These are phyloP conservation scores for Capsicum rhomboideum DNA, from an alignment of 257 asterid genomes.

Conservation along the genomic window DNA sequence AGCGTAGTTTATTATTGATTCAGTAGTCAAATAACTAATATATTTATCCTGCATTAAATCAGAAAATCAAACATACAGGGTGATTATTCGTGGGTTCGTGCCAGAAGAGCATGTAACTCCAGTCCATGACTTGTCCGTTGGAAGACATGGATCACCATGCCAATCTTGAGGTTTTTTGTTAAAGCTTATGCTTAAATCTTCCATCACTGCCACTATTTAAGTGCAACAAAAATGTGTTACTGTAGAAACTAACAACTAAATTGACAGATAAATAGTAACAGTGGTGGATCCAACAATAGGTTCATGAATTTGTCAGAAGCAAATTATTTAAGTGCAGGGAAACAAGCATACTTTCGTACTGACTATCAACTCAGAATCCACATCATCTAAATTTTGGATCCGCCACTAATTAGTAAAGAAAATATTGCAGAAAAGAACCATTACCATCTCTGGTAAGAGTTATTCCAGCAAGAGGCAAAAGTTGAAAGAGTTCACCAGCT, in stretches of 20 bases:
- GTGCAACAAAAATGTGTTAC: not conserved
- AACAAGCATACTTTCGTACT: not conserved
- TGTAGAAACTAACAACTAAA: not conserved
- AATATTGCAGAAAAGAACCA: not conserved
- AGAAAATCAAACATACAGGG: conserved; percentile 44
- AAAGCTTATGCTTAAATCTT: conserved; percentile 28
- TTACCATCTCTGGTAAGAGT: conserved; percentile 77
- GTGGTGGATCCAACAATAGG: no score
- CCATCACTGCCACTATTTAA: conserved; percentile 55
- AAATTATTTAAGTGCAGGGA: no score
- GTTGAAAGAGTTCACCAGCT: conserved; percentile 77
- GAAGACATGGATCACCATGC: conserved; percentile 91
- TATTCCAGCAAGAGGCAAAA: conserved; percentile 42
- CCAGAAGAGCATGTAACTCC: conserved; percentile 49
- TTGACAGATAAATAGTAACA: not conserved
- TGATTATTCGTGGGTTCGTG: conserved; percentile 26
- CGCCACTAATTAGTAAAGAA: not conserved
- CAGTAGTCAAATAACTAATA: not conserved
- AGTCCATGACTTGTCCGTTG: conserved; percentile 54
- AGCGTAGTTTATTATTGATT: not conserved
- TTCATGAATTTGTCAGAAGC: no score
- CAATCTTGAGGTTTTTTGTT: conserved; percentile 54
- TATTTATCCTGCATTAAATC: not conserved
- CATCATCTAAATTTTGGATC: not conserved
- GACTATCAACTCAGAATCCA: not conserved